Evolutionary conservation across 2,329 filamentous ascomycete species (phyloP).

Genomic region (Fusarium sp.): DNA sequence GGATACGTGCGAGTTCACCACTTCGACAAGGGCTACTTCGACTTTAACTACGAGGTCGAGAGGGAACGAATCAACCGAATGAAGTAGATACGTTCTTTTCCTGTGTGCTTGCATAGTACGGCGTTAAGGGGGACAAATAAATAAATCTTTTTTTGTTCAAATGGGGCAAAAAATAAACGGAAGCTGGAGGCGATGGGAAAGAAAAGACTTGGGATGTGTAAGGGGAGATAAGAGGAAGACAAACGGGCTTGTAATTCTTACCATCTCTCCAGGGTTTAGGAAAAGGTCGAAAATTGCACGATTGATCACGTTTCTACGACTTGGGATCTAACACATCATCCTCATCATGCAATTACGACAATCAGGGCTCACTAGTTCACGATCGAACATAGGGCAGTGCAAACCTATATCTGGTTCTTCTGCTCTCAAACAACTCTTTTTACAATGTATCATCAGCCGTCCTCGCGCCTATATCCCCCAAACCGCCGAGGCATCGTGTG

Average conservation of each 20-base stretch:
- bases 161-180: conserved; percentile 46
- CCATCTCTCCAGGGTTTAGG: conserved; percentile 48
- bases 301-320: conserved; percentile 43
- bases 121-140: conserved; percentile 52
- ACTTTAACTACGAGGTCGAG: conserved; percentile 99
- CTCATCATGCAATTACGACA: conserved; percentile 41
- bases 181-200: conserved; percentile 31
- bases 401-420: conserved; percentile 39
- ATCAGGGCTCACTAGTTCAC: conserved; percentile 23
- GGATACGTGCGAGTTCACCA: conserved; percentile 98
- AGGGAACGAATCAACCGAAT: conserved; percentile 73
- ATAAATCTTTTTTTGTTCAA: conserved; percentile 49
- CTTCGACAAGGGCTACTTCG: conserved; percentile 98
- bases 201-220: conserved; percentile 29
- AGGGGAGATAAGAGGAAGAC: conserved; percentile 39
- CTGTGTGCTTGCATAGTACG: conserved; percentile 58
- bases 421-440: conserved; percentile 40
- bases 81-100: conserved; percentile 53
- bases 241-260: conserved; percentile 49
- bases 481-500: conserved; percentile 26
- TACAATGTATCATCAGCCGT: conserved; percentile 17
- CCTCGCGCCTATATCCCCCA: conserved; percentile 24
- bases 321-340: conserved; percentile 30
- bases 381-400: conserved; percentile 28
- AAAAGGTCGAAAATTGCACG: conserved; percentile 46